Conservation (phyloP, 305 asterid genomes). For the Fraxinus latifolia region DNA sequence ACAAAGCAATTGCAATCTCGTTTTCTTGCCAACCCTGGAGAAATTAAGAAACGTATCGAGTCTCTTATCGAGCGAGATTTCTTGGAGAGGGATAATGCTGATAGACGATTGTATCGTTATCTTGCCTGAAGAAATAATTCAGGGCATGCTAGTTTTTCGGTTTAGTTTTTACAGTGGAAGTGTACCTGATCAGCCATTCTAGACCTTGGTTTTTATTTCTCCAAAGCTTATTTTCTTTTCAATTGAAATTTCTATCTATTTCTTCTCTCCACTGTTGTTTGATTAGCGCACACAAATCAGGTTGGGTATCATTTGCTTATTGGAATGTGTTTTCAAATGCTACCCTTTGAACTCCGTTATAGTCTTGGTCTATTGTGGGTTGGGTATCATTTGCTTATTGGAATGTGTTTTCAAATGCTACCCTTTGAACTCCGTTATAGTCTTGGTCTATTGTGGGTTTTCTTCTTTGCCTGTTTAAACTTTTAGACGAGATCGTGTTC, state of each 20-base stretch:
- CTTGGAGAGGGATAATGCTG: constrained; percentile 50
- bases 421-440: background rate
- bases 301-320: background rate
- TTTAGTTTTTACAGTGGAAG: background rate
- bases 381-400: background rate
- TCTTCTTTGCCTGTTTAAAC: background rate
- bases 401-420: background rate
- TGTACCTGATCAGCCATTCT: background rate
- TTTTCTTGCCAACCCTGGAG: constrained; percentile 49
- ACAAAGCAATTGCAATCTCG: constrained; percentile 50
- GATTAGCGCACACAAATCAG: background rate
- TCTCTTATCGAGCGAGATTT: constrained; percentile 55
- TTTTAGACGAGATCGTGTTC: background rate
- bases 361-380: background rate
- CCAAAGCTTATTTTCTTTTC: background rate
- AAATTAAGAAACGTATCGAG: constrained; percentile 53
- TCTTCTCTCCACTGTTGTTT: background rate
- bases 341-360: background rate
- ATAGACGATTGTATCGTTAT: constrained; percentile 38
- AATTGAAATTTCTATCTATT: background rate
- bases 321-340: background rate
- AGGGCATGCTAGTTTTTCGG: background rate
- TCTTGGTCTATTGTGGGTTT: background rate
- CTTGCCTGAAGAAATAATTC: constrained; percentile 34
- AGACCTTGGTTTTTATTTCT: background rate